phyloP scores from a whole-genome alignment of 345 rosid species.

The Salix brachista region DNA sequence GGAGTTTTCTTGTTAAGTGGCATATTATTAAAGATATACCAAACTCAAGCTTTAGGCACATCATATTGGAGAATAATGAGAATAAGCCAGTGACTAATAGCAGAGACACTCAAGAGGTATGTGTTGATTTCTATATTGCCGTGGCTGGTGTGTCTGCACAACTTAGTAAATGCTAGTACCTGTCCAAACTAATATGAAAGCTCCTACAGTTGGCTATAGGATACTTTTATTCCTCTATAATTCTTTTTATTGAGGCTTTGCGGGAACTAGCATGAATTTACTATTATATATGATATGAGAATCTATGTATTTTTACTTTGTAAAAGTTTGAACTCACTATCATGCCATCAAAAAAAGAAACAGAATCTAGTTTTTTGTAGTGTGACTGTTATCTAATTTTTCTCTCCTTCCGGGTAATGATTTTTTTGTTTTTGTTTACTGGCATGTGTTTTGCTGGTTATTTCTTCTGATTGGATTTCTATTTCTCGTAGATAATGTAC shows the following conservation, averaged over 20 bases:
- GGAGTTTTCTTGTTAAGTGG: slow-evolving; percentile 94
- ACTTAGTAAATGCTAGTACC: not conserved
- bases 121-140: not conserved
- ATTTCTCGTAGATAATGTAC: slow-evolving; percentile 54
- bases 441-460: not conserved
- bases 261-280: not conserved
- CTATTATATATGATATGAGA: not conserved
- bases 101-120: slow-evolving; percentile 99
- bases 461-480: not conserved
- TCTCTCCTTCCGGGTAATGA: not conserved
- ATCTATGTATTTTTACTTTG: not conserved
- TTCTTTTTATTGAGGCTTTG: not conserved
- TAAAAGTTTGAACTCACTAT: not conserved
- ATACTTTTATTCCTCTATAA: not conserved
- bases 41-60: slow-evolving; percentile 71
- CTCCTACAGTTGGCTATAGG: not conserved
- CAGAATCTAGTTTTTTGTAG: no score
- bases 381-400: not conserved
- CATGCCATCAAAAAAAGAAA: not conserved
- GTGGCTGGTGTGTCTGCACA: not conserved
- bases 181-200: not conserved
- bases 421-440: not conserved
- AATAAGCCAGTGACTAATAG: slow-evolving; percentile 95
- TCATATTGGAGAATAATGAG: slow-evolving; percentile 85
- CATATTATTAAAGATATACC: slow-evolving; percentile 83